These are phyloP conservation scores for Ascoidea asiatica DNA, from an alignment of 805 yeast species.

Conservation along the genomic window DNA sequence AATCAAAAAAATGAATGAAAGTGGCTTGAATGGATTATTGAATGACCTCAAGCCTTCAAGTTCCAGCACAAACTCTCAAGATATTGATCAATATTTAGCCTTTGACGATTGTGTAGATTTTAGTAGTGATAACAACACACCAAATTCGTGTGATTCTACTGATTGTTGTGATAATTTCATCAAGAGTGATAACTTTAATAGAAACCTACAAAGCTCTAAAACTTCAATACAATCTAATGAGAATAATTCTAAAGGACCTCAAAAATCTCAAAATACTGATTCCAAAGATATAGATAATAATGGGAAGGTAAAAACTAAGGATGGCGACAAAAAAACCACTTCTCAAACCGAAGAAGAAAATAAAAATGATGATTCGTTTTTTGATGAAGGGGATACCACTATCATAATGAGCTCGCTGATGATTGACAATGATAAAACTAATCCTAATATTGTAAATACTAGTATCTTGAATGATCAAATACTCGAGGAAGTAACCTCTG, in stretches of 20 bases:
- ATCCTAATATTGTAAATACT: too few relatives aligned
- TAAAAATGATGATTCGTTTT: constrained; percentile 1
- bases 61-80: neutral
- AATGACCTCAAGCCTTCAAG: neutral
- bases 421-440: constrained; percentile 5
- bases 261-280: neutral
- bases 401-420: constrained; percentile 9
- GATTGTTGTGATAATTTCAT: neutral
- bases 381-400: constrained; percentile 12
- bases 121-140: neutral
- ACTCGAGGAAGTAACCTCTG: too few relatives aligned
- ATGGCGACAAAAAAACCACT: neutral
- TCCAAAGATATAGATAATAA: neutral
- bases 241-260: neutral
- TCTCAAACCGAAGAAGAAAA: neutral
- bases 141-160: neutral
- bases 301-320: neutral
- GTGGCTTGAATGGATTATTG: too few relatives aligned
- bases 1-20: neutral
- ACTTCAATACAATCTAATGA: neutral
- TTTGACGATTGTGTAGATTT: neutral
- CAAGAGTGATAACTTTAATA: neutral
- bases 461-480: too few relatives aligned
- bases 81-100: neutral
- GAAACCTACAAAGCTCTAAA: neutral